Evolutionary conservation across 2,329 filamentous ascomycete species (phyloP).

Genomic region (Claviceps sp.): DNA sequence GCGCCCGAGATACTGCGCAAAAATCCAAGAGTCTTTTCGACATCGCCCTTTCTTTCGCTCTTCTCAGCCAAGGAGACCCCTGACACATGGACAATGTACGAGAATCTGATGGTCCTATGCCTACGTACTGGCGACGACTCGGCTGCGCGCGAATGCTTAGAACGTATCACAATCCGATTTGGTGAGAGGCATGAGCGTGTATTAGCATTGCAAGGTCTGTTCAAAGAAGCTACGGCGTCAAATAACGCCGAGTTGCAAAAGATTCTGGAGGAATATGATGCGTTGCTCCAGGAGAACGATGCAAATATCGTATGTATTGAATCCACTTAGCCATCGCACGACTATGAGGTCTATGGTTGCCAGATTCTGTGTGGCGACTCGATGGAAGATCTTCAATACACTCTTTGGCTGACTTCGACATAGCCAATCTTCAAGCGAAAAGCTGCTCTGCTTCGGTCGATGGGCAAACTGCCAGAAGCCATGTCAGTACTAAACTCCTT

Average conservation of each 20-base stretch:
- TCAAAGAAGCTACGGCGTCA: conserved; percentile 69
- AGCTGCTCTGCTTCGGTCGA: conserved; percentile 62
- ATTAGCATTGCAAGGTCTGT: conserved; percentile 68
- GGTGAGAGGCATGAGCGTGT: conserved; percentile 74
- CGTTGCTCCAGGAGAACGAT: conserved; percentile 57
- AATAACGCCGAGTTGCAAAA: conserved; percentile 50
- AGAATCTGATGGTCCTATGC: conserved; percentile 75
- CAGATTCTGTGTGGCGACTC: too few relatives aligned
- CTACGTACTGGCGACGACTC: conserved; percentile 73
- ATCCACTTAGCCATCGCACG: too few relatives aligned
- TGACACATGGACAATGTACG: conserved; percentile 73
- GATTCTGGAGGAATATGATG: conserved; percentile 66
- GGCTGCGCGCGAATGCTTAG: conserved; percentile 61
- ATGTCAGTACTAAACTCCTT: conserved; percentile 61
- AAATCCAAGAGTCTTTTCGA: conserved; percentile 39
- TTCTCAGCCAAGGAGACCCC: conserved; percentile 52
- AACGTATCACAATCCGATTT: conserved; percentile 67
- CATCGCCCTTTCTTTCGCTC: conserved; percentile 39
- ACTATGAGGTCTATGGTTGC: too few relatives aligned
- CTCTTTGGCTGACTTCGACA: conserved; percentile 11
- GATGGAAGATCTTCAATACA: too few relatives aligned
- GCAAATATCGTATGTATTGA: conserved; percentile 57
- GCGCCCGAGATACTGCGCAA: conserved; percentile 42
- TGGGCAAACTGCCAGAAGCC: conserved; percentile 59
- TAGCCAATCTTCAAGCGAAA: conserved; percentile 77